Base-by-base conservation (phyloP, 2,329 filamentous ascomycete species). In the Penicillium sp. region DNA sequence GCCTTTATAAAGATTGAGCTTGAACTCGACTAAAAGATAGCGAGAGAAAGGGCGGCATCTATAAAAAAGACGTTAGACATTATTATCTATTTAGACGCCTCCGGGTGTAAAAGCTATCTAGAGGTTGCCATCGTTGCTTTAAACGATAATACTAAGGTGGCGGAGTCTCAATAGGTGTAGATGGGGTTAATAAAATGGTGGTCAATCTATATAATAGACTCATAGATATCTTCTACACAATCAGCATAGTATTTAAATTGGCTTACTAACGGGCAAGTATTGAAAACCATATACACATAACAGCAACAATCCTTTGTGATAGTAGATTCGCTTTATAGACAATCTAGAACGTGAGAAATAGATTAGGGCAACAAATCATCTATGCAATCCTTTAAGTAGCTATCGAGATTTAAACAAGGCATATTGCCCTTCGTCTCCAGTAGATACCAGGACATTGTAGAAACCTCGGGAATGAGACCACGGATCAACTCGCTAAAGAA, bases 1-100 rank as follows among this genome's bases (percentile, higher is more conserved):
- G 57, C 16, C 14, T 46, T 52, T 16, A 13, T 21, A 21, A 42
- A 46, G 22, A 52, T 52, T 22, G 49, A 45, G 32, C 27, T 46
- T 21, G 42, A 46, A 31, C 24, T 6, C 24, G 49, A 52, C 42
- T 32, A 42, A 31, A 42, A 52, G 21, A 40, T 10, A 31, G 49
- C 41, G n/a, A 22, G 41, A 31, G 41, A 43, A 31, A 29, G 41
- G 22, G 41, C 41, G 6, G 41, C 3, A 24, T 27, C 24, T n/a
- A 14, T n/a, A 16, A 27, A 22, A 13, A 5, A 29, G 22, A 31
- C 41, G 22, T 43, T 24, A 7, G 41, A 29, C 13, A 29, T 31
- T n/a, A 13, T 43, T 14, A 24, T 43, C 41, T 43, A 43, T 7
- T 43, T 24, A 8, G 41, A 43, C 41, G 41, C 41, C 22, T 43